Evolutionary conservation across 352 stramenopile species (phyloP).

Genomic region (Pythium dissimile): DNA sequence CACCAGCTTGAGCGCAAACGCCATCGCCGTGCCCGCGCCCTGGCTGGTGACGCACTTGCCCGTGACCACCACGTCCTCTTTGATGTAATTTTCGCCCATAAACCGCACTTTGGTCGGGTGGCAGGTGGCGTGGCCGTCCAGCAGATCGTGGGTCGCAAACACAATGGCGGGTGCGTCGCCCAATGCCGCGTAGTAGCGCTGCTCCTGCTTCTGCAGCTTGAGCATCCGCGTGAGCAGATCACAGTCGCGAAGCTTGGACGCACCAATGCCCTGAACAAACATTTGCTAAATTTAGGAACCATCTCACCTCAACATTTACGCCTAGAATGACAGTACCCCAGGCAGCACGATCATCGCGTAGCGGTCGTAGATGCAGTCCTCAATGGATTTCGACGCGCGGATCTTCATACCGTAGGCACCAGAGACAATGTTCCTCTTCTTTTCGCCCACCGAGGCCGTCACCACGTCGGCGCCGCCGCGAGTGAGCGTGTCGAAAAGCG

Average conservation of each 20-base stretch:
- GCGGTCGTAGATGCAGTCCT: conserved; percentile 55
- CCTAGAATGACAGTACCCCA: conserved; percentile 29
- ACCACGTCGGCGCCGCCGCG: conserved; percentile 57
- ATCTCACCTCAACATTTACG: background rate
- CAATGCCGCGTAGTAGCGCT: conserved; percentile 49
- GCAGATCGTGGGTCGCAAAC: conserved; percentile 39
- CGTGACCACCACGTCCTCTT: conserved; percentile 60
- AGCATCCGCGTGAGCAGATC: conserved; percentile 65
- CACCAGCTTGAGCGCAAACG: conserved; percentile 52
- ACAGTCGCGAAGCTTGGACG: conserved; percentile 42
- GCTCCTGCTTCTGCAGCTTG: conserved; percentile 42
- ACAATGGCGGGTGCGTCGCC: conserved; percentile 47
- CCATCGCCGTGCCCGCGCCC: conserved; percentile 43
- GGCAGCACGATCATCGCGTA: conserved; percentile 75
- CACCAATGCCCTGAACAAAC: conserved; percentile 38
- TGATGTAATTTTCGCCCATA: conserved; percentile 43
- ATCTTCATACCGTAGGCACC: conserved; percentile 60
- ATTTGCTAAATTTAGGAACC: background rate
- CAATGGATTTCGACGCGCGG: conserved; percentile 56
- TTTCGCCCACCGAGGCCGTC: conserved; percentile 43
- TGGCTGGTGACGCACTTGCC: conserved; percentile 57
- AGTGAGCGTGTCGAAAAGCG: conserved; percentile 56
- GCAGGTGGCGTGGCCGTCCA: conserved; percentile 47
- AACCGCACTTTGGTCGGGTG: conserved; percentile 33
- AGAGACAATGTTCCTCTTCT: conserved; percentile 61